Percentiles rank a stretch among this genome's conserved stretches.
phyloP scores from a whole-genome alignment of 805 yeast species.

The Zygotorulaspora florentina region DNA sequence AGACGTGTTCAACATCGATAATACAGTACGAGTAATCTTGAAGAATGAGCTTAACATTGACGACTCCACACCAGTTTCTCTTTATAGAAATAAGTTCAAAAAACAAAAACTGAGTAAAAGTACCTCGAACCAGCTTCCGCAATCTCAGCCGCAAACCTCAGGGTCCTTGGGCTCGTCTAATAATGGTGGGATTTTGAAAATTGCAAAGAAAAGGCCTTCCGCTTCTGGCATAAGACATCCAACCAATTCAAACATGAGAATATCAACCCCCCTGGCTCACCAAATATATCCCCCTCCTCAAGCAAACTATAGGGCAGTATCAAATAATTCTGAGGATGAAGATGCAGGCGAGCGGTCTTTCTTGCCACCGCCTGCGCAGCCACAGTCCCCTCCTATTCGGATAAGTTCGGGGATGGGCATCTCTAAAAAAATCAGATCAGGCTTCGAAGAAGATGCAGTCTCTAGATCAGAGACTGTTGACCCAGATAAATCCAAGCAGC shows the following conservation, averaged over 20 bases:
- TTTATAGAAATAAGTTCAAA: slow-evolving; percentile 20
- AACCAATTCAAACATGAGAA: slow-evolving; percentile 23
- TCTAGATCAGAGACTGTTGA: slow-evolving; percentile 37
- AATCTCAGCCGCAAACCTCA: slow-evolving; percentile 3
- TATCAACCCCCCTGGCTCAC: slow-evolving; percentile 39
- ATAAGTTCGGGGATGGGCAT: slow-evolving; percentile 35
- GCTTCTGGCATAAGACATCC: slow-evolving; percentile 11
- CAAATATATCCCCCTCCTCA: slow-evolving; percentile 37
- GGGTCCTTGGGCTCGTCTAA: slow-evolving; percentile 7
- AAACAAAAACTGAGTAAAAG: slow-evolving; percentile 22
- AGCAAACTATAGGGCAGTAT: slow-evolving; percentile 12
- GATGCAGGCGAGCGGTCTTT: slow-evolving; percentile 34
- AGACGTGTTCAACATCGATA: slow-evolving; percentile 56
- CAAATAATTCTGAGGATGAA: slow-evolving; percentile 31
- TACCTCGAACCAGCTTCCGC: slow-evolving; percentile 14
- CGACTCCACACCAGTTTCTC: slow-evolving; percentile 19
- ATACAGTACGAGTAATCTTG: slow-evolving; percentile 45
- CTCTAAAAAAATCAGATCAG: slow-evolving; percentile 30
- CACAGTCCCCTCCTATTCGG: slow-evolving; percentile 38
- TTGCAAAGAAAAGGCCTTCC: slow-evolving; percentile 25
- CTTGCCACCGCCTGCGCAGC: slow-evolving; percentile 37
- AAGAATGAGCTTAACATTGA: slow-evolving; percentile 38
- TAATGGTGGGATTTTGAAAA: slow-evolving; percentile 17
- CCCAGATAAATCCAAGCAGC: slow-evolving; percentile 37
- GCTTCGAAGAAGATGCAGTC: slow-evolving; percentile 36